Evolutionary conservation across 2,329 filamentous ascomycete species (phyloP).

Genomic region (Pseudophaeomoniella oleicola): DNA sequence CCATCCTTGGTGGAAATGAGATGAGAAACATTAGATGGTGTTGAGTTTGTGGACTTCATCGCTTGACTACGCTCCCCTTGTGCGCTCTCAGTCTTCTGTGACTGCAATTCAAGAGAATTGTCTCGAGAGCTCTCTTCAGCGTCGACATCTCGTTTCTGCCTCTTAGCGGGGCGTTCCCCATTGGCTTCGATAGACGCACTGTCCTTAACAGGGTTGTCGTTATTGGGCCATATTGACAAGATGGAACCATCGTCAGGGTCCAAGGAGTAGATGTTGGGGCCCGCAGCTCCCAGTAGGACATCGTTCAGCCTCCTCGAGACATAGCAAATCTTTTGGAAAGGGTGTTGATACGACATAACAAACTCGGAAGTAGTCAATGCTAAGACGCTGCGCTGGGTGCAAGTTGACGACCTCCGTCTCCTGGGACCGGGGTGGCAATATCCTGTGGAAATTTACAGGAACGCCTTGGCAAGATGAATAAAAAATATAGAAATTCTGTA

Average conservation of each 20-base stretch:
- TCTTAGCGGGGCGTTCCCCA: slow-evolving; percentile 29
- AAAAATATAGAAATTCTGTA: no score
- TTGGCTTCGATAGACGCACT: slow-evolving; percentile 15
- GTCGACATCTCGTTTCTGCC: slow-evolving; percentile 19
- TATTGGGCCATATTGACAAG: slow-evolving; percentile 45
- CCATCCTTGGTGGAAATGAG: slow-evolving; percentile 50
- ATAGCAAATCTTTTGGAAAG: slow-evolving; percentile 49
- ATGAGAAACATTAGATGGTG: slow-evolving; percentile 48
- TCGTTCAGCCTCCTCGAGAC: slow-evolving; percentile 15
- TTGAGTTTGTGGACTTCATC: slow-evolving; percentile 6
- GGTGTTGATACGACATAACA: slow-evolving; percentile 26
- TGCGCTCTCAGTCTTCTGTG: slow-evolving; percentile 11
- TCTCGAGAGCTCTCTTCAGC: slow-evolving; percentile 7
- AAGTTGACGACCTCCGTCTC: no score
- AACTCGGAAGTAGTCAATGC: no score
- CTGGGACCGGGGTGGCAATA: no score
- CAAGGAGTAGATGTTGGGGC: slow-evolving; percentile 56
- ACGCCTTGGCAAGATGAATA: no score
- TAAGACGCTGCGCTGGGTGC: no score
- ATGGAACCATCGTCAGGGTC: slow-evolving; percentile 41
- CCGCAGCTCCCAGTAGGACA: slow-evolving; percentile 55
- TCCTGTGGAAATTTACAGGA: no score
- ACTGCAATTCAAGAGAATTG: slow-evolving; percentile 12
- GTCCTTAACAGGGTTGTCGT: slow-evolving; percentile 15
- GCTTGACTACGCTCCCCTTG: slow-evolving; percentile 11